Percentiles rank a stretch among this genome's conserved stretches.
Evolutionary conservation across 805 yeast species (phyloP).

Genomic region (Saccharomycopsis fermentans): DNA sequence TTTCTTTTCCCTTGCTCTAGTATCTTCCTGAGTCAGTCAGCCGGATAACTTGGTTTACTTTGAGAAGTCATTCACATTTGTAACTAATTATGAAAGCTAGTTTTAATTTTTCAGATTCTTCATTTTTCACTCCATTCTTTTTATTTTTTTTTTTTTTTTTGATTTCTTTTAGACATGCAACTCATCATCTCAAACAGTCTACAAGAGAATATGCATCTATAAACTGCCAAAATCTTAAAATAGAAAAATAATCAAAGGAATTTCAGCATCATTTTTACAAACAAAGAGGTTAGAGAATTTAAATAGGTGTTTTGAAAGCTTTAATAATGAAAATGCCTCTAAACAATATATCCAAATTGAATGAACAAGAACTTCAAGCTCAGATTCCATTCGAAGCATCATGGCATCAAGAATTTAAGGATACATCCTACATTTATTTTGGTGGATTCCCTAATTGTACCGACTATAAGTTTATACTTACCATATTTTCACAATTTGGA

Average conservation of each 20-base stretch:
- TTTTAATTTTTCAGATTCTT: no score
- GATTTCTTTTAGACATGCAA: not conserved
- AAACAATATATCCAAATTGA: constrained; percentile 43
- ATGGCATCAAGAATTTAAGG: constrained; percentile 82
- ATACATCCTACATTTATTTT: constrained; percentile 67
- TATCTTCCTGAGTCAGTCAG: no score
- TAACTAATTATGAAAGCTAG: no score
- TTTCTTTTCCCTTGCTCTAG: no score
- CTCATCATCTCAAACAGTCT: not conserved
- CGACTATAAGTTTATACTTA: constrained; percentile 65
- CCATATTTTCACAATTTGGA: constrained; percentile 84
- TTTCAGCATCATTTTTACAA: not conserved
- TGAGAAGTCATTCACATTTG: no score
- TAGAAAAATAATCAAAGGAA: constrained; percentile 4
- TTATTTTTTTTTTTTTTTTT: no score
- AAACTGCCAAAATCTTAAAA: not conserved
- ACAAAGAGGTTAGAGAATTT: not conserved
- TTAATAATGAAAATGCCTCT: constrained; percentile 19
- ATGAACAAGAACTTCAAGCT: constrained; percentile 54
- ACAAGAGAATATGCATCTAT: constrained; percentile 2
- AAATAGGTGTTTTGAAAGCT: constrained; percentile 16
- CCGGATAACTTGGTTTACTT: no score
- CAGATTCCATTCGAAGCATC: constrained; percentile 55
- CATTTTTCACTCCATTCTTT: no score
- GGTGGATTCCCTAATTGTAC: constrained; percentile 58